Evolutionary conservation across 441 rosid genomes (phyloP), one percentile per base, ranked within the genome.

Genomic region (Jatropha multifida): DNA sequence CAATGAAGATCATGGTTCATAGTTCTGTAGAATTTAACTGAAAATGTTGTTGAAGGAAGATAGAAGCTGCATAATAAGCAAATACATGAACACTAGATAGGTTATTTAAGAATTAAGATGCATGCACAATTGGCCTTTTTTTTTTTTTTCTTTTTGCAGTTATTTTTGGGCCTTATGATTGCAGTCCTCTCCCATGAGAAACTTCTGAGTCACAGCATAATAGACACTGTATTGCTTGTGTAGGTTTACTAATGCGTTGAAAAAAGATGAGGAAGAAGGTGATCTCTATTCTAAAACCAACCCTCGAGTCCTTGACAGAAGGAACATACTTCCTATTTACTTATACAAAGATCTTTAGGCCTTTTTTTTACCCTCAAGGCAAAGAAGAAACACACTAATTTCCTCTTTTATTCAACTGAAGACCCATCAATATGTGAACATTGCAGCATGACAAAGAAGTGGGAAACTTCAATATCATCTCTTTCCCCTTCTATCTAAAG

Each of bases 391-490:
- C 12, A 15, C 1, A 11, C 27, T 0, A 17, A 15, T 2, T 4
- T 18, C 58, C 6, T 18, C 20, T 2, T 44, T 55, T 59, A 40
- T 15, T 26, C 75, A 14, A 60, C 15, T 41, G 60, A 48, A 61
- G 44, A 20, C 32, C 9, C 68, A 48, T 61, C 17, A 60, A 26
- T 46, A 59, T 17, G 14, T 54, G 20, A 54, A 54, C 23, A 5
- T 54, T 55, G 49, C 5, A 37, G 13, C 49, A 62, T 62, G 7
- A 37, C 66, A 62, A 0, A 48, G 14, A 63, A 20, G 15, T 14
- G 71, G 54, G 18, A 27, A 74, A 41, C 62, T 65, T 40, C 40
- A 20, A 27, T 40, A 38, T 71, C 51, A 7, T n/a, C 17, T 73
- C 68, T 63, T 40, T 70, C 23, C 65, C 44, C 8, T 68, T 20